Evolutionary conservation across 306 rosid species (phyloP).

Genomic region (Cicer pinnatifidum): DNA sequence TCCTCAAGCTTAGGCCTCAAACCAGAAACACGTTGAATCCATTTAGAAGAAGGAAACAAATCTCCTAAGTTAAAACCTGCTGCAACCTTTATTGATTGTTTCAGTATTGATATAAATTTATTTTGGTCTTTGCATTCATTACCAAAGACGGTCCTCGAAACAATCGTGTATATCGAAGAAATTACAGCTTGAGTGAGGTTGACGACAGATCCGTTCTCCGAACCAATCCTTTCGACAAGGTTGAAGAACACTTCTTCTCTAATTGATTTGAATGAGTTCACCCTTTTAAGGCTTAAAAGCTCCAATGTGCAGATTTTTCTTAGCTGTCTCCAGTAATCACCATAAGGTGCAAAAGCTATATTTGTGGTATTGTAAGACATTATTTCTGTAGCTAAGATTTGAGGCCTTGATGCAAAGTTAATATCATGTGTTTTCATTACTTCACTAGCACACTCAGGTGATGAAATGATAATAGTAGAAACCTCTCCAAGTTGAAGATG

Average conservation of each 20-base stretch:
- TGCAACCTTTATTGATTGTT: background rate
- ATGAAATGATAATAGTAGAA: slow-evolving; percentile 47
- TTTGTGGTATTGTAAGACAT: slow-evolving; percentile 34
- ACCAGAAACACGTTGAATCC: slow-evolving; percentile 30
- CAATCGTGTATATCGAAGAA: slow-evolving; percentile 14
- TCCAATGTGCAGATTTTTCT: slow-evolving; percentile 44
- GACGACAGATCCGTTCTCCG: slow-evolving; percentile 25
- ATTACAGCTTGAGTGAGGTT: slow-evolving; percentile 43
- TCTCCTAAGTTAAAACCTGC: slow-evolving; percentile 40
- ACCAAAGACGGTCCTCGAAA: slow-evolving; percentile 49
- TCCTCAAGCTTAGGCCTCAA: slow-evolving; percentile 35
- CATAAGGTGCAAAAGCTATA: slow-evolving; percentile 45
- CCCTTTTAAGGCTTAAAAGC: slow-evolving; percentile 46
- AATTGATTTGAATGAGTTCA: slow-evolving; percentile 37
- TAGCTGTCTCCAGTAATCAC: slow-evolving; percentile 47
- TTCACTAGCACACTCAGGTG: slow-evolving; percentile 46
- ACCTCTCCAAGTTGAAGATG: slow-evolving; percentile 56
- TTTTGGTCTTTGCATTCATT: slow-evolving; percentile 42
- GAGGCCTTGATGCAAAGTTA: slow-evolving; percentile 48
- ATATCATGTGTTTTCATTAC: slow-evolving; percentile 52
- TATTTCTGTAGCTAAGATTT: slow-evolving; percentile 10
- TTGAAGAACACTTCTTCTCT: slow-evolving; percentile 46
- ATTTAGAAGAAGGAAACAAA: slow-evolving; percentile 41
- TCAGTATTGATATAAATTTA: background rate
- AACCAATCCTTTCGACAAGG: slow-evolving; percentile 37